Conservation (phyloP, 805 yeast species). For the Kregervanrija delftensis region DNA sequence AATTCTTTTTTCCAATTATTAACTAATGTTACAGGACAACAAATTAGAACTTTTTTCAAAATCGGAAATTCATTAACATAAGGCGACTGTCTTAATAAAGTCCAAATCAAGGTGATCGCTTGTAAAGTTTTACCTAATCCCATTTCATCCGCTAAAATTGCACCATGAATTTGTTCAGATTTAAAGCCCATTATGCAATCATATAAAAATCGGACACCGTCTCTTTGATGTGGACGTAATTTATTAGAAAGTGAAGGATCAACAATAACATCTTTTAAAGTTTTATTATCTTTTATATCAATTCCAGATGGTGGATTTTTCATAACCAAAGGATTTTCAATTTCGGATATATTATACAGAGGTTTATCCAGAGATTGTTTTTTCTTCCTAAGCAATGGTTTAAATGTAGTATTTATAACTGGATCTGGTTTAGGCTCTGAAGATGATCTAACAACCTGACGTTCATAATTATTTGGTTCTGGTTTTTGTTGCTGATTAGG, state of each 20-base stretch:
- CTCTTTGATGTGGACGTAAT: constrained; percentile 80
- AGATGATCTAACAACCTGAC: too few species aligned
- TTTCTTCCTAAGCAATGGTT: not conserved
- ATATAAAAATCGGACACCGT: constrained; percentile 77
- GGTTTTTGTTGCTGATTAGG: too few species aligned
- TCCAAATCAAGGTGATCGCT: constrained; percentile 81
- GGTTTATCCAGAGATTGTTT: constrained; percentile 20
- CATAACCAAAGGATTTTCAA: constrained; percentile 36
- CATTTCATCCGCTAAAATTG: constrained; percentile 94
- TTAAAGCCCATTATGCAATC: constrained; percentile 73
- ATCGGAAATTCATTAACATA: constrained; percentile 28
- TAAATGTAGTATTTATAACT: too few species aligned
- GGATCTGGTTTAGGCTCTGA: too few species aligned
- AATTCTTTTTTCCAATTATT: constrained; percentile 87
- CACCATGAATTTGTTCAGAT: constrained; percentile 52
- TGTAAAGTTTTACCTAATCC: constrained; percentile 89
- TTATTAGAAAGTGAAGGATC: constrained; percentile 48
- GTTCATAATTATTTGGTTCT: too few species aligned
- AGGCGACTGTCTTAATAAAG: constrained; percentile 65
- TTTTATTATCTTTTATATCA: constrained; percentile 16
- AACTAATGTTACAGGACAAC: constrained; percentile 87
- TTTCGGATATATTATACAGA: constrained; percentile 29
- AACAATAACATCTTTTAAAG: constrained; percentile 37
- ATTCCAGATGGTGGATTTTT: constrained; percentile 18
- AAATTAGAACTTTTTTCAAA: constrained; percentile 57